These are phyloP conservation scores for Rhypophila decipiens DNA, from an alignment of 495 filamentous ascomycete genomes.

Conservation along the genomic window DNA sequence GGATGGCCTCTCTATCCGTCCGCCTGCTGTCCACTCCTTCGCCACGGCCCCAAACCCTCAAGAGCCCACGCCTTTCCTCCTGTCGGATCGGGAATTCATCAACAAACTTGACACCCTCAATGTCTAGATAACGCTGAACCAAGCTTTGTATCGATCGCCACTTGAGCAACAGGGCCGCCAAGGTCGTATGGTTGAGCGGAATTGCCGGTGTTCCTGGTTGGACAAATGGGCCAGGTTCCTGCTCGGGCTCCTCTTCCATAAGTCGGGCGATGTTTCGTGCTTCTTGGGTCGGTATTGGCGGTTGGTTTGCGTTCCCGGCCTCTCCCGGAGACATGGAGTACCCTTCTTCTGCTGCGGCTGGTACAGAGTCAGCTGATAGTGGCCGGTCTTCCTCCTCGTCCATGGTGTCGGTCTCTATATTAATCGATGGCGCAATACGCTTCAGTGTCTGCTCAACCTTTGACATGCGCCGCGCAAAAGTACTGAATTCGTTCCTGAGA, in stretches of 20 bases:
- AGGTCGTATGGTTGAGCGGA: conserved; percentile 71
- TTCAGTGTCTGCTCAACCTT: conserved; percentile 17
- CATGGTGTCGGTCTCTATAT: conserved; percentile 6
- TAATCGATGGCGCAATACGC: conserved; percentile 9
- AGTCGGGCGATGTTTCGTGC: conserved; percentile 23
- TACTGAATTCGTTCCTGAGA: conserved; percentile 27
- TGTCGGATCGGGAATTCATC: conserved; percentile 57
- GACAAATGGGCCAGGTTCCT: conserved; percentile 38
- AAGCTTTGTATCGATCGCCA: conserved; percentile 60
- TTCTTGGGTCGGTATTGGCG: conserved; percentile 20
- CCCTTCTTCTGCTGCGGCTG: conserved; percentile 10
- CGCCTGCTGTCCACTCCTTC: conserved; percentile 53
- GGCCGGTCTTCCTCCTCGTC: conserved; percentile 20
- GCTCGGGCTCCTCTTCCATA: conserved; percentile 40
- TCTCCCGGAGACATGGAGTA: conserved; percentile 18
- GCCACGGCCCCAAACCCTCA: conserved; percentile 72
- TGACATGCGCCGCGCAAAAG: conserved; percentile 20
- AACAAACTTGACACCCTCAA: conserved; percentile 55
- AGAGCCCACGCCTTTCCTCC: conserved; percentile 69
- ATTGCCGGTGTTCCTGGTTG: conserved; percentile 56
- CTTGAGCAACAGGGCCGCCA: conserved; percentile 69
- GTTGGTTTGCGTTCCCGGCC: conserved; percentile 1
- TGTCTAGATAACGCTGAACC: conserved; percentile 37
- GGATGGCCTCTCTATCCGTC: conserved; percentile 21
- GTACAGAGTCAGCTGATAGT: conserved; percentile 16